Conservation (phyloP, 2,329 filamentous ascomycete genomes). For the Alternaria gaisen region DNA sequence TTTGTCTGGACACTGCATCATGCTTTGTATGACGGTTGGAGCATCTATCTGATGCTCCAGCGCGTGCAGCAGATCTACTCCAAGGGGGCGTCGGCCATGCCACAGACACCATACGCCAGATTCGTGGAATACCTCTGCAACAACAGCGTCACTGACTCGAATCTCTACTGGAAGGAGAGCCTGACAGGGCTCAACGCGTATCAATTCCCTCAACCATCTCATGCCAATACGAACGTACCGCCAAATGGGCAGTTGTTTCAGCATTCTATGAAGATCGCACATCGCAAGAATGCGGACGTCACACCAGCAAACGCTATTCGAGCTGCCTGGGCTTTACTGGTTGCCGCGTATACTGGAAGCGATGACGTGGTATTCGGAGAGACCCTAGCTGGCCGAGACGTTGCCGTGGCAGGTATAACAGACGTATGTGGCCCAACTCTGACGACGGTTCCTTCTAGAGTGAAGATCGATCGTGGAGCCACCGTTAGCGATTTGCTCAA, state of each 20-base stretch:
- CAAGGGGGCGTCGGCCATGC: conserved; percentile 22
- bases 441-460: conserved; percentile 51
- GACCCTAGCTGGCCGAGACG: conserved; percentile 49
- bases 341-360: conserved; percentile 29
- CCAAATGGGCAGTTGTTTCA: conserved; percentile 36
- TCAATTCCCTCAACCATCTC: conserved; percentile 46
- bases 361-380: conserved; percentile 38
- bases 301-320: conserved; percentile 37
- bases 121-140: conserved; percentile 48
- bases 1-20: conserved; percentile 55
- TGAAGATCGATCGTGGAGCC: conserved; percentile 36
- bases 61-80: conserved; percentile 39
- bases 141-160: conserved; percentile 28
- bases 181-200: conserved; percentile 36
- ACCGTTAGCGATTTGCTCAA: conserved; percentile 39
- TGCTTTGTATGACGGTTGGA: conserved; percentile 54
- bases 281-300: conserved; percentile 37
- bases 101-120: conserved; percentile 37
- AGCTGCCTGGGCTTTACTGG: conserved; percentile 38
- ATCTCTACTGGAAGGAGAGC: conserved; percentile 46
- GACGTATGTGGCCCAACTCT: conserved; percentile 51
- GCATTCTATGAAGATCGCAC: conserved; percentile 34
- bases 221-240: conserved; percentile 25
- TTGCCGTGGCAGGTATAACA: conserved; percentile 44
- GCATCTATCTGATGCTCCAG: conserved; percentile 41